phyloP scores from a whole-genome alignment of 495 filamentous ascomycete genomes.

The Talaromyces borbonicus region DNA sequence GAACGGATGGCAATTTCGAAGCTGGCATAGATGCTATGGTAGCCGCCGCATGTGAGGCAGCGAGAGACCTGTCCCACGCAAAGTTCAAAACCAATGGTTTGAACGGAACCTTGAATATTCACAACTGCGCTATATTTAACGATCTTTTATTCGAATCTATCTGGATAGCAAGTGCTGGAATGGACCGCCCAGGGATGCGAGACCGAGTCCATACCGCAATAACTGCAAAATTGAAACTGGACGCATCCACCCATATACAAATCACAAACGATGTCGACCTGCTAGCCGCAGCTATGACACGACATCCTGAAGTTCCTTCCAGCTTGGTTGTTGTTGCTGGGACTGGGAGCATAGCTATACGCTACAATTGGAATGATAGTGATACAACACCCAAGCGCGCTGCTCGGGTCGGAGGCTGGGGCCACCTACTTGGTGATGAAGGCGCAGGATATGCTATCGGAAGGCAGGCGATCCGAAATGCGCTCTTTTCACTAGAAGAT shows the following conservation, averaged over 20 bases:
- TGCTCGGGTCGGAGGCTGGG: conserved; percentile 29
- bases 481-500: conserved; percentile 16
- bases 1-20: conserved; percentile 7
- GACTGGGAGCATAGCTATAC: conserved; percentile 24
- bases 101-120: background rate
- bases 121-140: background rate
- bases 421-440: conserved; percentile 28
- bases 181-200: conserved; percentile 17
- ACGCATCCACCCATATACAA: conserved; percentile 10
- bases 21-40: background rate
- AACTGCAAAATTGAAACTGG: conserved; percentile 12
- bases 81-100: background rate
- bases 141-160: conserved; percentile 14
- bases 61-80: background rate
- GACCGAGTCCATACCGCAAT: conserved; percentile 12
- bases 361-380: conserved; percentile 11
- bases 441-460: conserved; percentile 29
- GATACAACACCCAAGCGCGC: conserved; percentile 7
- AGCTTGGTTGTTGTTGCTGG: conserved; percentile 26
- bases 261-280: conserved; percentile 24
- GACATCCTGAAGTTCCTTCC: conserved; percentile 8
- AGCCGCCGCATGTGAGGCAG: background rate
- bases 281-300: conserved; percentile 14
- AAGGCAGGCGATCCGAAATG: conserved; percentile 18
- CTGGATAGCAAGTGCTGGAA: conserved; percentile 21